A percentile compares a stretch with the other conserved stretches of the same genome.
These are phyloP conservation scores for Notholithocarpus densiflorus DNA, from an alignment of 306 rosid genomes.

Conservation along the genomic window DNA sequence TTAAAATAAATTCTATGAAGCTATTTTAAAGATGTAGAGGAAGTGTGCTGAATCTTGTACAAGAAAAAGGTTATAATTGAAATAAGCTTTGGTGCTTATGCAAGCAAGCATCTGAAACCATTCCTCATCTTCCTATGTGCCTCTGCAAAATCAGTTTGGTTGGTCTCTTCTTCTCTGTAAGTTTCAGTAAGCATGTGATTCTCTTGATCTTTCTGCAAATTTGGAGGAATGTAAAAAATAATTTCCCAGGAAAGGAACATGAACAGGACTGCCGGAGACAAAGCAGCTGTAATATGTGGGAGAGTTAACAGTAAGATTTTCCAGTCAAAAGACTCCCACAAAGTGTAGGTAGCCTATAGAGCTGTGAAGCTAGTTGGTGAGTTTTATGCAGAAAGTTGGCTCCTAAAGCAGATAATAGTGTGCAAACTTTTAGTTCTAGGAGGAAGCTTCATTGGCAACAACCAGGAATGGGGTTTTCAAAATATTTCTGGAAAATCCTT, in stretches of 20 bases:
- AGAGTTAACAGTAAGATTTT: neutral
- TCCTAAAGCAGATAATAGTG: neutral
- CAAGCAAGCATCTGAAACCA: neutral
- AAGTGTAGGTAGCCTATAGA: neutral
- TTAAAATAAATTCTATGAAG: too few species aligned
- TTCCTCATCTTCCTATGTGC: neutral
- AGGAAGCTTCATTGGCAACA: too few species aligned
- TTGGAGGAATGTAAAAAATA: neutral
- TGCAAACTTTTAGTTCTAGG: too few species aligned
- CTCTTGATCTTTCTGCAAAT: neutral
- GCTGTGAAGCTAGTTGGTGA: too few species aligned
- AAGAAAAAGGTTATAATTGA: neutral
- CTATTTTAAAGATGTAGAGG: too few species aligned
- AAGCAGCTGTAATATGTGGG: neutral
- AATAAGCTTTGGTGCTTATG: neutral
- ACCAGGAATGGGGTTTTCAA: too few species aligned
- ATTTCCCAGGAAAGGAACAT: neutral
- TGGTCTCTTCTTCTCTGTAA: neutral
- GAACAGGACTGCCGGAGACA: neutral
- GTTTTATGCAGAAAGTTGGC: neutral
- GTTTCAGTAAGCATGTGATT: neutral
- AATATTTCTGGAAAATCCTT: neutral
- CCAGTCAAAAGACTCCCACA: neutral
- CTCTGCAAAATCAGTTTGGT: neutral
- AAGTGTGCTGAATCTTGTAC: neutral